A percentile compares a stretch with the other conserved stretches of the same genome.
Evolutionary conservation across 2,329 filamentous ascomycete species (phyloP).

Genomic region (Coniochaeta hoffmannii): DNA sequence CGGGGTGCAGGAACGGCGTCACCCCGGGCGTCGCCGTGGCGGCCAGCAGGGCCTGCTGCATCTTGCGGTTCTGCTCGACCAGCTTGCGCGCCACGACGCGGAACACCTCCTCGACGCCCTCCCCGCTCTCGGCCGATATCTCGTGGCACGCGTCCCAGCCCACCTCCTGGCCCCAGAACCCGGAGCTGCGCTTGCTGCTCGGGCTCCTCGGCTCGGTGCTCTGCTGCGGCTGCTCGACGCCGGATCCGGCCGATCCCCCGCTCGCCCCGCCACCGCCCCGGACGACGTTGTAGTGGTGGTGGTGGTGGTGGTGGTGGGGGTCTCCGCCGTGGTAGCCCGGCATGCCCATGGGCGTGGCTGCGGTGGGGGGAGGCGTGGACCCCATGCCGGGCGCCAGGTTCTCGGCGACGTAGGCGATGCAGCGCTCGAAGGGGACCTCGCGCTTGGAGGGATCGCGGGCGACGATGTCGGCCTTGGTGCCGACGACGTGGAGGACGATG

Average conservation of each 20-base stretch:
- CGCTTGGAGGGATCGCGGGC: conserved; percentile 71
- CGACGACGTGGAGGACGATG: conserved; percentile 88
- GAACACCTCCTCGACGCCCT: conserved; percentile 96
- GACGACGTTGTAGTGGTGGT: background rate
- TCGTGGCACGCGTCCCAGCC: conserved; percentile 98
- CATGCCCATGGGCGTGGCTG: conserved; percentile 28
- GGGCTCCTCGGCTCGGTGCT: conserved; percentile 49
- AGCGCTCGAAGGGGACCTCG: conserved; percentile 88
- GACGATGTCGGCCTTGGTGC: conserved; percentile 88
- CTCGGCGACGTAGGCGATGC: conserved; percentile 92
- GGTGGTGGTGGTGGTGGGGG: background rate
- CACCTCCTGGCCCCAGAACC: conserved; percentile 86
- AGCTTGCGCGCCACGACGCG: conserved; percentile 58
- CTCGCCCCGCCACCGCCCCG: conserved; percentile 3
- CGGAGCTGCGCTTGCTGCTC: conserved; percentile 59
- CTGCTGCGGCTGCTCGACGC: conserved; percentile 2
- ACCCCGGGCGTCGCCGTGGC: conserved; percentile 45
- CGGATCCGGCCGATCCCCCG: background rate
- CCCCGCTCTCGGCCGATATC: conserved; percentile 86
- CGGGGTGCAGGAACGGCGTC: conserved; percentile 22
- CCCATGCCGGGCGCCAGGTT: conserved; percentile 69
- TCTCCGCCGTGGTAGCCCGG: conserved; percentile 7
- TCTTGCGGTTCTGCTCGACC: conserved; percentile 56
- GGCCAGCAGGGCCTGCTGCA: conserved; percentile 50
- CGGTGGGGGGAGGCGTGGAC: conserved; percentile 59